Evolutionary conservation across 169 alveolate genomes (phyloP).

Genomic region (Eimeria zaria): DNA sequence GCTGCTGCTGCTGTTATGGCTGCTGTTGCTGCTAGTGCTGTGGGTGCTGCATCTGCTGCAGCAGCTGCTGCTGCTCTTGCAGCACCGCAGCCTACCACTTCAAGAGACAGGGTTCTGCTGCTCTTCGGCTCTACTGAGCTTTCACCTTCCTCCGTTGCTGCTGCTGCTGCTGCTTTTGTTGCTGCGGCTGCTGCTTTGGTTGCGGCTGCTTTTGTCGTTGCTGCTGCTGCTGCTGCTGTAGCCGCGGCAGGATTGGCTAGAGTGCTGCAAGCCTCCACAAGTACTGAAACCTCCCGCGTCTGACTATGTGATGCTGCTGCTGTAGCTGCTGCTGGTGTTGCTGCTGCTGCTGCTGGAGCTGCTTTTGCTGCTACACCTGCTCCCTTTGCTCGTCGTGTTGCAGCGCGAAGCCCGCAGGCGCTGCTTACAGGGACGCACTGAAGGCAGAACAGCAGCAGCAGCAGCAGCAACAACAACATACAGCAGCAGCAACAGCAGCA

Average conservation of each 20-base stretch:
- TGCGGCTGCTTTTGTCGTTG: too few relatives aligned
- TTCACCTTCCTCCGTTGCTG: background rate
- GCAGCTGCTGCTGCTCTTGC: background rate
- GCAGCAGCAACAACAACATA: background rate
- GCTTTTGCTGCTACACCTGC: slow-evolving; percentile 23
- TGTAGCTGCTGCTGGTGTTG: background rate
- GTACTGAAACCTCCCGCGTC: background rate
- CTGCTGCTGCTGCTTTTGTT: background rate
- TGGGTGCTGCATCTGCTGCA: background rate
- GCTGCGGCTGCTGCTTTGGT: background rate
- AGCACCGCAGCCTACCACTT: background rate
- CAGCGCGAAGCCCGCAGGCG: slow-evolving; percentile 29
- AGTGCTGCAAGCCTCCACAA: background rate
- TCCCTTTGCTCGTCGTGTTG: slow-evolving; percentile 29
- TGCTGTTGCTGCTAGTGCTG: background rate
- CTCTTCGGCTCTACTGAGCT: background rate
- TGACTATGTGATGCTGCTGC: background rate
- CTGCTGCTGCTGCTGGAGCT: slow-evolving; percentile 10
- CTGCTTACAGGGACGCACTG: background rate
- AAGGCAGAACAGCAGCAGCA: slow-evolving; percentile 1
- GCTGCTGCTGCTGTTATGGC: background rate
- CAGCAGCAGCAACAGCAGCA: slow-evolving; percentile 2
- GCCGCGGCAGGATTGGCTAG: background rate
- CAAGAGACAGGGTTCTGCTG: background rate
- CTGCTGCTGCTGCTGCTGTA: slow-evolving; percentile 32